Percentiles rank a stretch among this genome's conserved stretches.
phyloP scores from a whole-genome alignment of 108 stramenopile genomes.

The Stephanodiscus minutulus region DNA sequence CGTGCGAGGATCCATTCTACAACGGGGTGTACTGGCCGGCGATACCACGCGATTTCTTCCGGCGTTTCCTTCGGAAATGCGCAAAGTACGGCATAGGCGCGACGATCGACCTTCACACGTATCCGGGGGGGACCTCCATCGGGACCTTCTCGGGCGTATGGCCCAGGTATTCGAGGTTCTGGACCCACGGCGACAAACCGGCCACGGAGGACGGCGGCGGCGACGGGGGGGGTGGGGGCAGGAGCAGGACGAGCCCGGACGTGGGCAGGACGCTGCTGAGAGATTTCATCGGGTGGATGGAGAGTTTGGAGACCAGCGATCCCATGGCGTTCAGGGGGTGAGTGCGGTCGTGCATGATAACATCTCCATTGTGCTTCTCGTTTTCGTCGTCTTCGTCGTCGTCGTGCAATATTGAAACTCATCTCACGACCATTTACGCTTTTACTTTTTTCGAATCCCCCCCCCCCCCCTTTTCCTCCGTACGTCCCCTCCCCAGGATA shows the following conservation, averaged over 20 bases:
- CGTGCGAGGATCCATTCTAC: constrained; percentile 75
- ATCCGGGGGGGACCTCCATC: constrained; percentile 73
- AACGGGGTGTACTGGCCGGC: constrained; percentile 64
- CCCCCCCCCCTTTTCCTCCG: background rate
- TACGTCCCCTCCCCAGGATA: constrained; percentile 19
- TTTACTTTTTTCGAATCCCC: background rate
- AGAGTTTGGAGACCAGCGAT: constrained; percentile 51
- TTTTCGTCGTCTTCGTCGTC: background rate
- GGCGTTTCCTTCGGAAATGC: constrained; percentile 59
- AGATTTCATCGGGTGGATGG: constrained; percentile 66
- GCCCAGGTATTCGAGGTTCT: constrained; percentile 68
- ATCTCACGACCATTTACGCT: no score
- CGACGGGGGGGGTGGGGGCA: no score
- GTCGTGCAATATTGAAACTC: background rate
- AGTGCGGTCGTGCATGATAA: background rate
- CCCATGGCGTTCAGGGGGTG: constrained; percentile 61
- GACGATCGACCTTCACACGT: constrained; percentile 69
- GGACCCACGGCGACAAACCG: constrained; percentile 64
- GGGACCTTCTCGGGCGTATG: constrained; percentile 82
- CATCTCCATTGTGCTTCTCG: background rate
- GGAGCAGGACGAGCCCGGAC: constrained; percentile 42
- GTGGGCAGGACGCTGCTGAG: constrained; percentile 54
- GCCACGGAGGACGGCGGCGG: constrained; percentile 42
- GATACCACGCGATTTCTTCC: constrained; percentile 59
- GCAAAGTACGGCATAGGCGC: constrained; percentile 52